Evolutionary conservation across 2,329 filamentous ascomycete genomes (phyloP).

Genomic region (Cordyceps farinosa): DNA sequence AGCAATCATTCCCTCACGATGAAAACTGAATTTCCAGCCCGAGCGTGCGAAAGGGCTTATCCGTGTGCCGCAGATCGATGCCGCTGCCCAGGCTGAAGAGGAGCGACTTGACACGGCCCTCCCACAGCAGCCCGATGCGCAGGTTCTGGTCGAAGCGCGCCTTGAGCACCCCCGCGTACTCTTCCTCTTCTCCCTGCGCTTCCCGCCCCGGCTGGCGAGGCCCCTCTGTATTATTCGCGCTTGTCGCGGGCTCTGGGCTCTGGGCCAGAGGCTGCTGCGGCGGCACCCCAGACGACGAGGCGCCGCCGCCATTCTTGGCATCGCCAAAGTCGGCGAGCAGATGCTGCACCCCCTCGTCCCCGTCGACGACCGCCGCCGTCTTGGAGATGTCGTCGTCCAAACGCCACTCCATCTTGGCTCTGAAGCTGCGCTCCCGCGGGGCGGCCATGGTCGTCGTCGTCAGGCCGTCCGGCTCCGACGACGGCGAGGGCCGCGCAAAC

Average conservation of each 20-base stretch:
- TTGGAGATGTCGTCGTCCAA: constrained; percentile 30
- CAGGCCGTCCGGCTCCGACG: constrained; percentile 25
- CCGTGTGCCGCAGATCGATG: constrained; percentile 72
- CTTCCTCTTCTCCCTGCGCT: constrained; percentile 56
- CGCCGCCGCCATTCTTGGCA: background rate
- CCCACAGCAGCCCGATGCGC: constrained; percentile 84
- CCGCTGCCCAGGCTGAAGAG: constrained; percentile 87
- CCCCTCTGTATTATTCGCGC: constrained; percentile 27
- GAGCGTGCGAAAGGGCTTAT: constrained; percentile 72
- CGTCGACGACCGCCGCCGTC: too few species aligned
- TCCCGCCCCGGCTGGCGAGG: constrained; percentile 19
- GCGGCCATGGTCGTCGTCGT: background rate
- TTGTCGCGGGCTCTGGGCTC: background rate
- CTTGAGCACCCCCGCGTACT: constrained; percentile 84
- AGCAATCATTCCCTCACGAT: constrained; percentile 44
- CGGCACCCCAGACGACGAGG: too few species aligned
- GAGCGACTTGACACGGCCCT: constrained; percentile 86
- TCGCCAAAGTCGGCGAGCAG: background rate
- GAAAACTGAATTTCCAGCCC: constrained; percentile 82
- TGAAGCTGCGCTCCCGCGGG: constrained; percentile 43
- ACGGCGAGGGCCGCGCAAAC: constrained; percentile 32
- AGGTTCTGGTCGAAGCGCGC: constrained; percentile 85
- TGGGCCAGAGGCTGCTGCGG: constrained; percentile 10
- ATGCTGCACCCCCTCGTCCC: background rate
- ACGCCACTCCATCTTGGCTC: constrained; percentile 51